phyloP scores from a whole-genome alignment of 768 basidiomycete genomes.

The Sporobolomyces roseus region DNA sequence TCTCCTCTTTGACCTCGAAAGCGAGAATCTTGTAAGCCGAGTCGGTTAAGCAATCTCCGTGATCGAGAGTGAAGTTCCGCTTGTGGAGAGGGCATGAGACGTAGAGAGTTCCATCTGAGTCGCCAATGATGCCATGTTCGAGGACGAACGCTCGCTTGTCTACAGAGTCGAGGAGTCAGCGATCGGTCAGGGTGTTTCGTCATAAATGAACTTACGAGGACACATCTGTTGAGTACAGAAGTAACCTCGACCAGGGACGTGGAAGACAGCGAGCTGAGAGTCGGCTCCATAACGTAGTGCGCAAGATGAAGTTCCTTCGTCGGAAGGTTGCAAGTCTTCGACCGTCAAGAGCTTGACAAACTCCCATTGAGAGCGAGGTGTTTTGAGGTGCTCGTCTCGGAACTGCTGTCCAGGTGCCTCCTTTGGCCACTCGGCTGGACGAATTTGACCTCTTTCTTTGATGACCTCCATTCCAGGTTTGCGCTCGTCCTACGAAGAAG shows the following conservation, averaged over 20 bases:
- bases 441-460: constrained; percentile 60
- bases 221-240: constrained; percentile 68
- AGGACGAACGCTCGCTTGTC: constrained; percentile 63
- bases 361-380: constrained; percentile 57
- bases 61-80: constrained; percentile 40
- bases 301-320: constrained; percentile 48
- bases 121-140: constrained; percentile 63
- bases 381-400: constrained; percentile 49
- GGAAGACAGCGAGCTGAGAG: constrained; percentile 66
- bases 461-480: constrained; percentile 56
- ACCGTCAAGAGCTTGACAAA: constrained; percentile 58
- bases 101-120: constrained; percentile 56
- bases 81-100: constrained; percentile 50
- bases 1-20: constrained; percentile 59
- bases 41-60: constrained; percentile 62
- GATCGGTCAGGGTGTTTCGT: too few relatives aligned
- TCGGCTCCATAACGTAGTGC: constrained; percentile 61
- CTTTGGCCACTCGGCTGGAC: constrained; percentile 69
- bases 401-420: constrained; percentile 56
- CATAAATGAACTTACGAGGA: constrained; percentile 18
- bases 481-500: constrained; percentile 51
- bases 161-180: too few relatives aligned
- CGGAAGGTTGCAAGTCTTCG: constrained; percentile 54
- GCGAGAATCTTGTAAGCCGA: constrained; percentile 59
- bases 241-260: constrained; percentile 59